phyloP scores from a whole-genome alignment of 495 filamentous ascomycete genomes.

The Talaromyces liani region DNA sequence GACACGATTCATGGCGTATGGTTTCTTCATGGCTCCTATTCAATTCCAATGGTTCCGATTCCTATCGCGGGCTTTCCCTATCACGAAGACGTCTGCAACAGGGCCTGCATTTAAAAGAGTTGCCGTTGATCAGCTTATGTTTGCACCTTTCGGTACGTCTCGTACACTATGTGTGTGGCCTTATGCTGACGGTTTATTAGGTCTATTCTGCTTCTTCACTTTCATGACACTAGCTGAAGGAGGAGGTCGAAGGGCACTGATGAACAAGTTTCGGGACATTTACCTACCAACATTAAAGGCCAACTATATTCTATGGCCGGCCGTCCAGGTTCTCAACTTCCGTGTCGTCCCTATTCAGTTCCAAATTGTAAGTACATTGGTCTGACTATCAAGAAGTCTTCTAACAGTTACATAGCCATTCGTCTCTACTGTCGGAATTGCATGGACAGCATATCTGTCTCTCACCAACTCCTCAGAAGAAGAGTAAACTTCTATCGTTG shows the following conservation, averaged over 20 bases:
- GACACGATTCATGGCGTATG: constrained; percentile 91
- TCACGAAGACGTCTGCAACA: constrained; percentile 67
- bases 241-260: constrained; percentile 71
- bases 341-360: constrained; percentile 90
- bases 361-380: constrained; percentile 69
- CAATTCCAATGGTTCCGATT: constrained; percentile 96
- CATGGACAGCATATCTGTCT: constrained; percentile 98
- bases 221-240: constrained; percentile 97
- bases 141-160: constrained; percentile 74
- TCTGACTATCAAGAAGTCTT: neutral
- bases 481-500: constrained; percentile 15
- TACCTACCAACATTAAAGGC: constrained; percentile 92
- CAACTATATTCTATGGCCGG: constrained; percentile 93
- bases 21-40: constrained; percentile 92
- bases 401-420: constrained; percentile 60
- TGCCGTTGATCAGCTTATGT: constrained; percentile 88
- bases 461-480: constrained; percentile 87
- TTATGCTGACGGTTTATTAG: constrained; percentile 25
- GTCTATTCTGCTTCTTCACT: constrained; percentile 83
- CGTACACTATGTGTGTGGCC: neutral
- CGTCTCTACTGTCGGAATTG: constrained; percentile 92
- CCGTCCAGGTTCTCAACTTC: constrained; percentile 96
- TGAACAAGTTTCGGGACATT: constrained; percentile 83
- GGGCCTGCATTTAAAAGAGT: constrained; percentile 82
- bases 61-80: constrained; percentile 74